These are phyloP conservation scores for Epithemia pelagica DNA, from an alignment of 108 stramenopile genomes.

Conservation along the genomic window DNA sequence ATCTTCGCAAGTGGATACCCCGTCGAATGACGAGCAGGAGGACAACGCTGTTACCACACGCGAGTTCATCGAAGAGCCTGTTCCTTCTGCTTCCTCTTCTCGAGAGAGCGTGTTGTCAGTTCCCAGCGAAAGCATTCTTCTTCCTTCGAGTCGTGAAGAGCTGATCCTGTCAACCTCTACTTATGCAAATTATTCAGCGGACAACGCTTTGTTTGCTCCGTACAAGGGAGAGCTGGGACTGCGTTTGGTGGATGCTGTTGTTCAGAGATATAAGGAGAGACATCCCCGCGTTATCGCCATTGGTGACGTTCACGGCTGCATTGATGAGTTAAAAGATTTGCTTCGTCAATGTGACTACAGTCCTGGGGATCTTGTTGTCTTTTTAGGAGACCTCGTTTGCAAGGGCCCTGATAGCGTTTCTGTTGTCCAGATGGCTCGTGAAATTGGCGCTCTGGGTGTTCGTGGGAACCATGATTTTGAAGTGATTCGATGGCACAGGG, in stretches of 20 bases:
- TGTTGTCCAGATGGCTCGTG: slow-evolving; percentile 85
- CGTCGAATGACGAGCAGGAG: slow-evolving; percentile 7
- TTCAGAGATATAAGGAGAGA: slow-evolving; percentile 51
- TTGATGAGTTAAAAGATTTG: slow-evolving; percentile 85
- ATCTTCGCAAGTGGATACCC: slow-evolving; percentile 17
- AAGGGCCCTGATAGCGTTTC: slow-evolving; percentile 90
- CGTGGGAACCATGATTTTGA: slow-evolving; percentile 96
- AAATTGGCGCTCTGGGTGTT: slow-evolving; percentile 89
- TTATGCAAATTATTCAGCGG: slow-evolving; percentile 25
- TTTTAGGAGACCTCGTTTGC: slow-evolving; percentile 90
- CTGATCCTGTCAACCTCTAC: neutral
- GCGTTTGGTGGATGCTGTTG: slow-evolving; percentile 62
- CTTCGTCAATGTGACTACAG: slow-evolving; percentile 79
- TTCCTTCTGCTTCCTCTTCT: neutral
- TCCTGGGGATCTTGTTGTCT: slow-evolving; percentile 84
- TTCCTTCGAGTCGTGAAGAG: neutral
- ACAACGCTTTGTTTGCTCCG: slow-evolving; percentile 41
- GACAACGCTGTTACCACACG: slow-evolving; percentile 7
- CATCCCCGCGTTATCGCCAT: slow-evolving; percentile 81
- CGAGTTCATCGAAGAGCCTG: slow-evolving; percentile 2
- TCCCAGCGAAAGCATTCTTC: neutral
- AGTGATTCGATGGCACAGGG: slow-evolving; percentile 81
- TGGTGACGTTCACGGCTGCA: slow-evolving; percentile 92
- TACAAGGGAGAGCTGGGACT: slow-evolving; percentile 62
- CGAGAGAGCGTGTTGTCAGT: too few species aligned